Conservation (phyloP, 2,329 filamentous ascomycete genomes). For the Calonectria pseudoreteaudii region DNA sequence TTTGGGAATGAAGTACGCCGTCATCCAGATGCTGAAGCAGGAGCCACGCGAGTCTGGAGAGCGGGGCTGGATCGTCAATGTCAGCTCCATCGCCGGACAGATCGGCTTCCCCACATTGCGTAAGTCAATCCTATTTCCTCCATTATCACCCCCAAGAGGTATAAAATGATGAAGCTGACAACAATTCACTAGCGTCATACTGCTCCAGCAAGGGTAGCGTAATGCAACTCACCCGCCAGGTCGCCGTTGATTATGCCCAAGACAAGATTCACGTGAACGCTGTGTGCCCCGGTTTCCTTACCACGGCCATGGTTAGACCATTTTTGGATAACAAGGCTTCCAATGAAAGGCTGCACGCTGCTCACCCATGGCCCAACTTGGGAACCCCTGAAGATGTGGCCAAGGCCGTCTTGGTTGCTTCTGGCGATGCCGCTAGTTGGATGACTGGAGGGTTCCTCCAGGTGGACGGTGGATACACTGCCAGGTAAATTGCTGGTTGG, state of each 20-base stretch:
- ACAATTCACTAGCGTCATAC: neutral
- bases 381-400: neutral
- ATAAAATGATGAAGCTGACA: neutral
- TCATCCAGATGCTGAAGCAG: neutral
- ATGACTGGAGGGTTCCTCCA: neutral
- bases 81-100: neutral
- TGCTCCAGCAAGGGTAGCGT: neutral
- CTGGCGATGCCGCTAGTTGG: neutral
- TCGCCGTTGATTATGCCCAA: neutral
- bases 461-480: neutral
- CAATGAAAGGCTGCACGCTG: neutral
- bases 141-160: too few relatives aligned
- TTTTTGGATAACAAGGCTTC: neutral
- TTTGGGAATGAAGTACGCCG: neutral
- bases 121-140: neutral
- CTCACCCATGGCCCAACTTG: neutral
- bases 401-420: neutral
- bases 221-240: neutral
- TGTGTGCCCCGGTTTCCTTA: neutral
- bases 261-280: neutral
- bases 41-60: neutral
- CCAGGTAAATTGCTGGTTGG: neutral
- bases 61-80: neutral
- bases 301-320: neutral
- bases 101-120: neutral